Evolutionary conservation across 192 early-diverging fungal species (phyloP).

Genomic region (Gaertneriomyces sp.): DNA sequence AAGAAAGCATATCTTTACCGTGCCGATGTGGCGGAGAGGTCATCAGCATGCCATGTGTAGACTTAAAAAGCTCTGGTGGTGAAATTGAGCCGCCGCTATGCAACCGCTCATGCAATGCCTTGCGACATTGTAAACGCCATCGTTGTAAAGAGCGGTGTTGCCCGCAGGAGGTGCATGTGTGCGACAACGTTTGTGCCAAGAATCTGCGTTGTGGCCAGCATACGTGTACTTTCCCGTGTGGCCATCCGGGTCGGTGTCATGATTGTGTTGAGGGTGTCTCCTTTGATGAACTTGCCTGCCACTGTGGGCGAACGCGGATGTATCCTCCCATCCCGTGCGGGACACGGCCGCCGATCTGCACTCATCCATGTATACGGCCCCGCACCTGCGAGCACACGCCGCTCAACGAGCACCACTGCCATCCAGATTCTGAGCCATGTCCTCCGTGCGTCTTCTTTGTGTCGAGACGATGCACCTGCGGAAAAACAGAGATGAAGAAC

Average conservation of each 20-base stretch:
- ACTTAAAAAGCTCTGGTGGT: slow-evolving; percentile 29
- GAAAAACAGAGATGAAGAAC: slow-evolving; percentile 70
- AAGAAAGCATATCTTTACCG: slow-evolving; percentile 11
- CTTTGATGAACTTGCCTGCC: slow-evolving; percentile 80
- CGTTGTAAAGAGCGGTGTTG: slow-evolving; percentile 42
- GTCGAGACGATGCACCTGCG: slow-evolving; percentile 61
- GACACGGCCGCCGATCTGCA: slow-evolving; percentile 69
- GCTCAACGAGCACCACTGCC: slow-evolving; percentile 75
- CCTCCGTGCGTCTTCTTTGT: slow-evolving; percentile 89
- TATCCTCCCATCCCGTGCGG: slow-evolving; percentile 87
- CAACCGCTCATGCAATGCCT: slow-evolving; percentile 31
- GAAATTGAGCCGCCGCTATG: slow-evolving; percentile 30
- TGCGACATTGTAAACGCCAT: slow-evolving; percentile 42
- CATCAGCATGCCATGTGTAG: slow-evolving; percentile 23
- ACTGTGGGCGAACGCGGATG: slow-evolving; percentile 77
- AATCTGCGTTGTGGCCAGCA: slow-evolving; percentile 40
- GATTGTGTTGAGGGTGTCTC: slow-evolving; percentile 60
- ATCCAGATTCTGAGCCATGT: slow-evolving; percentile 78
- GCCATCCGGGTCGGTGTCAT: slow-evolving; percentile 45
- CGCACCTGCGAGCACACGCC: slow-evolving; percentile 76
- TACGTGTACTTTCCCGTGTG: slow-evolving; percentile 39
- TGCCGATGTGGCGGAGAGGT: slow-evolving; percentile 38
- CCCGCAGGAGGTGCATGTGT: slow-evolving; percentile 35
- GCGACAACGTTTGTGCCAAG: slow-evolving; percentile 40
- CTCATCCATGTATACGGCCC: slow-evolving; percentile 63